phyloP scores from a whole-genome alignment of 768 basidiomycete genomes.

The Xerocomellus intermedius region DNA sequence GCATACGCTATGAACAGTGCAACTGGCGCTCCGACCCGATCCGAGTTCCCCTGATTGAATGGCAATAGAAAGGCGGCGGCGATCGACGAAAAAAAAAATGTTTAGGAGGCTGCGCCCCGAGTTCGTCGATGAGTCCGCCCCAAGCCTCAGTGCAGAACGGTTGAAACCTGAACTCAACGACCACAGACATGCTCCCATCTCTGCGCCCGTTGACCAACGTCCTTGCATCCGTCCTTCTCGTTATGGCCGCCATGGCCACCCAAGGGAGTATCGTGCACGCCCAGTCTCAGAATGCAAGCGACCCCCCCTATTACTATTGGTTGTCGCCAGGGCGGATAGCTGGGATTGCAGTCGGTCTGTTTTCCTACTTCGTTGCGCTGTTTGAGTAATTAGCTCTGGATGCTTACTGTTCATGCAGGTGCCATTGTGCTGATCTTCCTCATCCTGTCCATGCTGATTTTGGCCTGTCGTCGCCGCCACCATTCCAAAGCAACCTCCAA shows the following conservation, averaged over 20 bases:
- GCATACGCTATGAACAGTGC: too few species aligned
- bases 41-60: neutral
- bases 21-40: neutral
- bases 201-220: neutral
- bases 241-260: conserved; percentile 6
- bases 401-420: conserved; percentile 9
- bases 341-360: conserved; percentile 27
- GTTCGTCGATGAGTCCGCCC: neutral
- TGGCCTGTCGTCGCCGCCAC: conserved; percentile 10
- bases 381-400: neutral
- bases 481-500: neutral
- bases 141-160: neutral
- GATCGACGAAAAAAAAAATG: neutral
- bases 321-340: conserved; percentile 27
- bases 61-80: neutral
- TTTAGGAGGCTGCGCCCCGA: neutral
- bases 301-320: conserved; percentile 15
- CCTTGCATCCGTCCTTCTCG: neutral
- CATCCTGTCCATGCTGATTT: neutral
- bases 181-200: neutral
- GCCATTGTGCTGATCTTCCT: conserved; percentile 8
- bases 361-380: too few species aligned
- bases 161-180: neutral
- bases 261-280: conserved; percentile 10
- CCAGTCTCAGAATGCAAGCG: neutral